Evolutionary conservation across 768 basidiomycete genomes (phyloP).

Genomic region (Holtermannia corniformis): DNA sequence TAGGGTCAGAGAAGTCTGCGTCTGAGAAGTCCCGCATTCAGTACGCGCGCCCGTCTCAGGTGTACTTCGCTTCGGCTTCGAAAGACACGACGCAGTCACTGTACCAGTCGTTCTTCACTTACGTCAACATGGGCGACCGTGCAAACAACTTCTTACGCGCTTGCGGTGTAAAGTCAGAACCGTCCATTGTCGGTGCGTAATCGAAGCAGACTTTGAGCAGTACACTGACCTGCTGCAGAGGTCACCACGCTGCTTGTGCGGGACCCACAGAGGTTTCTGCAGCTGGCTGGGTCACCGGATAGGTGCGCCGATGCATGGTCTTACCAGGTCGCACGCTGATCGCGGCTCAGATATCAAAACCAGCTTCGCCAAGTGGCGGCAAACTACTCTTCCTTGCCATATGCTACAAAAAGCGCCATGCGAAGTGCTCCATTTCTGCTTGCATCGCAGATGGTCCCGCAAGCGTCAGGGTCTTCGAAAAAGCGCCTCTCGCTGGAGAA

Average conservation of each 20-base stretch:
- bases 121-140: conserved; percentile 72
- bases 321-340: conserved; percentile 48
- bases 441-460: conserved; percentile 55
- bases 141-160: conserved; percentile 78
- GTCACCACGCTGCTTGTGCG: conserved; percentile 22
- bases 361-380: conserved; percentile 82
- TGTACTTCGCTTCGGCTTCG: conserved; percentile 32
- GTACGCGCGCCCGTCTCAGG: conserved; percentile 24
- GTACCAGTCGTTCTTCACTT: conserved; percentile 72
- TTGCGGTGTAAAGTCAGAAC: conserved; percentile 79
- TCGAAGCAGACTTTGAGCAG: no score
- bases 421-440: conserved; percentile 62
- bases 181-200: conserved; percentile 73
- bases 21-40: conserved; percentile 9
- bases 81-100: conserved; percentile 46
- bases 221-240: conserved; percentile 6
- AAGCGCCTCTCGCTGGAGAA: no score
- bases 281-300: conserved; percentile 29
- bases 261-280: conserved; percentile 24
- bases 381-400: conserved; percentile 47
- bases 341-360: conserved; percentile 61
- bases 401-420: conserved; percentile 55
- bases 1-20: no score
- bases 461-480: neutral
- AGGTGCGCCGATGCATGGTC: conserved; percentile 12